phyloP scores from a whole-genome alignment of 805 yeast species.

The Saccharomycopsis sp. region DNA sequence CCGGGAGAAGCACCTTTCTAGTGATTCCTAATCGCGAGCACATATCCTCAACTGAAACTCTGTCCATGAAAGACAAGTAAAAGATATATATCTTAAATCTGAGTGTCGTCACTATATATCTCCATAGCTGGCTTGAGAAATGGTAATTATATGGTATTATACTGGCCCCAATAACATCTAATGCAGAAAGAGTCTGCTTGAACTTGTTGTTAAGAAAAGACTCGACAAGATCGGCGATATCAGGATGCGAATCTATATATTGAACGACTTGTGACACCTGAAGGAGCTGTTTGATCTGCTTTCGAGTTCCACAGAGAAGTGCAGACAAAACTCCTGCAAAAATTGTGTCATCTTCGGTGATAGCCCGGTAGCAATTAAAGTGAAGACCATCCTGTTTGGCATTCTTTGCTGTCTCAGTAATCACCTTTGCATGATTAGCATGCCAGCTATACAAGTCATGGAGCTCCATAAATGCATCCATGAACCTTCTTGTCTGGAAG shows the following conservation, averaged over 20 bases:
- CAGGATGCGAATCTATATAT: conserved; percentile 21
- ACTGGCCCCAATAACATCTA: conserved; percentile 19
- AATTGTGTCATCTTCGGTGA: conserved; percentile 7
- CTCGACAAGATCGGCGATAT: conserved; percentile 23
- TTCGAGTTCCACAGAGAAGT: neutral
- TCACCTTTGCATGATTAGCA: conserved; percentile 7
- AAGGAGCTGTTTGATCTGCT: neutral
- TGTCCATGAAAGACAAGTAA: conserved; percentile 30
- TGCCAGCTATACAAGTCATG: conserved; percentile 14
- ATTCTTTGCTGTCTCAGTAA: conserved; percentile 21
- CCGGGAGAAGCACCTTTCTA: conserved; percentile 17
- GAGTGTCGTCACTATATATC: conserved; percentile 24
- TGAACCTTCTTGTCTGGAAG: conserved; percentile 24
- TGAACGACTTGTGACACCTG: conserved; percentile 3
- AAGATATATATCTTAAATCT: conserved; percentile 28
- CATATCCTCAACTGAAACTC: conserved; percentile 24
- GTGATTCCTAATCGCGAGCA: conserved; percentile 23
- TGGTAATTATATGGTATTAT: conserved; percentile 22
- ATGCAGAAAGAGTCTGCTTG: conserved; percentile 20
- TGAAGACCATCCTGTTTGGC: neutral
- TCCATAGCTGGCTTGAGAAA: conserved; percentile 25
- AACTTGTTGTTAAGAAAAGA: conserved; percentile 27
- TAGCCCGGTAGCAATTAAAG: conserved; percentile 19
- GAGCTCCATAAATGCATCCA: conserved; percentile 20
- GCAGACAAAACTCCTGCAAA: conserved; percentile 22